These are phyloP conservation scores for Coccinonectria pachysandricola DNA, from an alignment of 2,329 filamentous ascomycete genomes.

Conservation along the genomic window DNA sequence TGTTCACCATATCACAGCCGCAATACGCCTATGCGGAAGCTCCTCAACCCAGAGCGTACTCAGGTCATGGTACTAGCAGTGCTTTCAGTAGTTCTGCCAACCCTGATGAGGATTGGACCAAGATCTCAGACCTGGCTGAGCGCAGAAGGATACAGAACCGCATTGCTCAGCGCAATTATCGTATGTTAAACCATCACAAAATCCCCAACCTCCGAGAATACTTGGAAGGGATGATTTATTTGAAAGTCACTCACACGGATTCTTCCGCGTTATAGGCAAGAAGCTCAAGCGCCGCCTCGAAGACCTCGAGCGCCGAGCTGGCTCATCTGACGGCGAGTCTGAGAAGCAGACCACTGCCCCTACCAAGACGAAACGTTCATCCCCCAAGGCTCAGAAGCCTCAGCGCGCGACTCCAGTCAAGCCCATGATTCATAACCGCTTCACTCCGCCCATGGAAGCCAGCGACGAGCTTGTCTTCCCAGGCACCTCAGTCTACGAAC, in stretches of 20 bases:
- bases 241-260: too few species aligned
- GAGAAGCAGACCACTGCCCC: slow-evolving; percentile 19
- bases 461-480: slow-evolving; percentile 60
- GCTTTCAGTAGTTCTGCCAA: slow-evolving; percentile 92
- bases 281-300: slow-evolving; percentile 85
- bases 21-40: slow-evolving; percentile 23
- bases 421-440: slow-evolving; percentile 41
- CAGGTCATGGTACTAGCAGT: slow-evolving; percentile 72
- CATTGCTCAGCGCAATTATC: slow-evolving; percentile 95
- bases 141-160: slow-evolving; percentile 91
- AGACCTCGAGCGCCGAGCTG: slow-evolving; percentile 72
- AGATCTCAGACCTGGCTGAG: slow-evolving; percentile 95
- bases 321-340: slow-evolving; percentile 35
- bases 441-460: slow-evolving; percentile 49
- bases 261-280: slow-evolving; percentile 56
- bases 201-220: too few species aligned
- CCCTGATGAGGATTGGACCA: slow-evolving; percentile 97
- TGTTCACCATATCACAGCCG: slow-evolving; percentile 26
- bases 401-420: slow-evolving; percentile 23
- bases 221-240: too few species aligned
- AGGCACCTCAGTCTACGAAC: slow-evolving; percentile 39
- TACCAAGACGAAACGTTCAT: slow-evolving; percentile 17
- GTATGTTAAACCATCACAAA: slow-evolving; percentile 37
- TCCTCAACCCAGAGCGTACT: slow-evolving; percentile 52
- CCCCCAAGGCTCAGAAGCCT: slow-evolving; percentile 20